Evolutionary conservation across 2,329 filamentous ascomycete genomes (phyloP).

Genomic region (Botrytis elliptica): DNA sequence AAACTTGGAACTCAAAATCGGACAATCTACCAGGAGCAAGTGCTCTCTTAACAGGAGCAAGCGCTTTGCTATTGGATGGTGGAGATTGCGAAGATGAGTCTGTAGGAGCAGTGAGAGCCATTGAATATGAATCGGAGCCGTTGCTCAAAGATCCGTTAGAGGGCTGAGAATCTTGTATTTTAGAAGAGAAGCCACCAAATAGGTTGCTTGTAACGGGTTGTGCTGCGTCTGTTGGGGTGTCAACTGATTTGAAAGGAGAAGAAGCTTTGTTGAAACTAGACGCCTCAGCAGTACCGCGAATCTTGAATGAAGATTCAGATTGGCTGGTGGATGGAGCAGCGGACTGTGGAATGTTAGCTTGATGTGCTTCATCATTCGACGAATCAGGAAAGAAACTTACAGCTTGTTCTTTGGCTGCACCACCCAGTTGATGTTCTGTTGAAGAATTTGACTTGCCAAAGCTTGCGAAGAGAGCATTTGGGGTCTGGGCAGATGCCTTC

Average conservation of each 20-base stretch:
- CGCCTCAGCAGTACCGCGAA: conserved; percentile 13
- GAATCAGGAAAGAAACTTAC: neutral
- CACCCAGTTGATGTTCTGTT: neutral
- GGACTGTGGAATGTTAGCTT: neutral
- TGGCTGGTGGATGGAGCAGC: neutral
- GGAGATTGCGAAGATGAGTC: conserved; percentile 8
- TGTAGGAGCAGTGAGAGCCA: neutral
- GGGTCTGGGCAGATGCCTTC: neutral
- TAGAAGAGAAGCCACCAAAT: conserved; percentile 24
- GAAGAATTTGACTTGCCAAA: conserved; percentile 5
- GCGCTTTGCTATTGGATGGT: neutral
- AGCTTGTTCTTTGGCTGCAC: neutral
- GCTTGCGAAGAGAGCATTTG: conserved; percentile 6
- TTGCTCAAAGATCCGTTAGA: neutral
- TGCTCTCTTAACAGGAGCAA: neutral
- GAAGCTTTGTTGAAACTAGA: conserved; percentile 8
- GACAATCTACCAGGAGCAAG: conserved; percentile 16
- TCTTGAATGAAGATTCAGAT: conserved; percentile 1
- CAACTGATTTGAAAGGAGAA: conserved; percentile 27
- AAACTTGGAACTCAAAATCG: conserved; percentile 19
- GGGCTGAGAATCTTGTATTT: neutral
- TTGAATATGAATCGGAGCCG: neutral
- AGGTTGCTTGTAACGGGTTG: conserved; percentile 26
- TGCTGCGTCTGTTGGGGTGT: conserved; percentile 24
- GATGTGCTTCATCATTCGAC: neutral